Percentiles rank a stretch among this genome's conserved stretches.
phyloP scores from a whole-genome alignment of 2,329 filamentous ascomycete species.

The Amphichorda felina region DNA sequence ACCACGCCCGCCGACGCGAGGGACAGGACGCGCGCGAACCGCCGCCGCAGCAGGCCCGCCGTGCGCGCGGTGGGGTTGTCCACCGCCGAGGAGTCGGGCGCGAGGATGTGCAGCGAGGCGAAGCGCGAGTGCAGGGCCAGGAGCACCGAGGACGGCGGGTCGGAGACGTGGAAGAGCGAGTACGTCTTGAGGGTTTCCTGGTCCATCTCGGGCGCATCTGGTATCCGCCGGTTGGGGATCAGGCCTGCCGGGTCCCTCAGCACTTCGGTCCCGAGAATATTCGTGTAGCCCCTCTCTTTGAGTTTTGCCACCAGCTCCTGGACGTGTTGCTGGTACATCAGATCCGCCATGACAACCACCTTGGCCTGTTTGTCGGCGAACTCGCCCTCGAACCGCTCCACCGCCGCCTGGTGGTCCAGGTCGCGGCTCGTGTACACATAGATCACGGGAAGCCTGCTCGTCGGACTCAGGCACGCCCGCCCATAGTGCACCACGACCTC shows the following conservation, averaged over 20 bases:
- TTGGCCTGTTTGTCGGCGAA: constrained; percentile 54
- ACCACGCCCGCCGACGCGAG: constrained; percentile 75
- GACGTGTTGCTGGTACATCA: constrained; percentile 74
- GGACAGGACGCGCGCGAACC: constrained; percentile 76
- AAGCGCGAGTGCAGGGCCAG: constrained; percentile 80
- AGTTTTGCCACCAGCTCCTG: constrained; percentile 42
- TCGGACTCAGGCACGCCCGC: constrained; percentile 81
- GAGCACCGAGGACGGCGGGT: constrained; percentile 70
- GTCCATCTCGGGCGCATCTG: constrained; percentile 20
- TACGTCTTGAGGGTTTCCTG: constrained; percentile 47
- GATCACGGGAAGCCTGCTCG: constrained; percentile 74
- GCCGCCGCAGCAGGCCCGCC: constrained; percentile 56
- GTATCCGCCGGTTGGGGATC: constrained; percentile 72
- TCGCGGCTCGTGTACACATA: constrained; percentile 75
- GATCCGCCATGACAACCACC: constrained; percentile 76
- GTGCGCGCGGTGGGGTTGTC: constrained; percentile 31
- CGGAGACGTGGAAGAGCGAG: constrained; percentile 74
- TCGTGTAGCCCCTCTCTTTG: constrained; percentile 50
- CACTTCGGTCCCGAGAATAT: constrained; percentile 58
- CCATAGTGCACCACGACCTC: constrained; percentile 93
- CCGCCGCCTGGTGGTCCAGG: constrained; percentile 48
- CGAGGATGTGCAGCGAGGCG: constrained; percentile 65
- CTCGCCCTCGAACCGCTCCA: constrained; percentile 50
- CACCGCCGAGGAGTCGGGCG: constrained; percentile 44
- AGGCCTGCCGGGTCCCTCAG: constrained; percentile 66